These are phyloP conservation scores for Galerina sulciceps DNA, from an alignment of 768 basidiomycete species.

Conservation along the genomic window DNA sequence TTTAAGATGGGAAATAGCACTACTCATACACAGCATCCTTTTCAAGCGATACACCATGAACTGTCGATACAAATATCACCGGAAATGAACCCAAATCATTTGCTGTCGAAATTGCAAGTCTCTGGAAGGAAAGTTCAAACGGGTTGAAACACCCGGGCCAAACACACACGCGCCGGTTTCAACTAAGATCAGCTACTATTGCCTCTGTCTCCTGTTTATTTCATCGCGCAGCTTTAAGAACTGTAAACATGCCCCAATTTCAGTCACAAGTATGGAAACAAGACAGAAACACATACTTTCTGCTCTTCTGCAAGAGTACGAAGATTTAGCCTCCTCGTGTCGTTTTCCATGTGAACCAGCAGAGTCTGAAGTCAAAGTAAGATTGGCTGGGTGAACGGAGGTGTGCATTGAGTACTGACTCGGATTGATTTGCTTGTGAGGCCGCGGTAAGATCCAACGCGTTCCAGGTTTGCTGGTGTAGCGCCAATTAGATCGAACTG, in stretches of 20 bases:
- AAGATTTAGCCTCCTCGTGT: conserved; percentile 51
- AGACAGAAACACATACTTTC: conserved; percentile 37
- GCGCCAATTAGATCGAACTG: conserved; percentile 57
- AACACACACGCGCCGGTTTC: background rate
- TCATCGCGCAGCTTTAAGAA: conserved; percentile 21
- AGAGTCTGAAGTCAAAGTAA: conserved; percentile 48
- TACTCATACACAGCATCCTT: too few species aligned
- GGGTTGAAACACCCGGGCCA: too few species aligned
- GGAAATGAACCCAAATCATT: too few species aligned
- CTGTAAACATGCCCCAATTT: background rate
- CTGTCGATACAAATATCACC: background rate
- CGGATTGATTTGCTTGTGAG: conserved; percentile 68
- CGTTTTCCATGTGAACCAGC: conserved; percentile 71
- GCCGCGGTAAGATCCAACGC: conserved; percentile 55
- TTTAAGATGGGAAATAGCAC: too few species aligned
- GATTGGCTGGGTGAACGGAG: background rate
- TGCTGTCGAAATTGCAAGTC: too few species aligned
- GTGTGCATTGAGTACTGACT: conserved; percentile 33
- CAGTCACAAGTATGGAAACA: background rate
- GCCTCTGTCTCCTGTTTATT: background rate
- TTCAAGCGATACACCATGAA: background rate
- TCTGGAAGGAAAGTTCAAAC: too few species aligned
- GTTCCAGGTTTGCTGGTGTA: conserved; percentile 50
- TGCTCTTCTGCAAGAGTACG: conserved; percentile 59
- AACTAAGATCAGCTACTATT: background rate